Evolutionary conservation across 2,329 filamentous ascomycete species (phyloP).

Genomic region (Botrytis porri): DNA sequence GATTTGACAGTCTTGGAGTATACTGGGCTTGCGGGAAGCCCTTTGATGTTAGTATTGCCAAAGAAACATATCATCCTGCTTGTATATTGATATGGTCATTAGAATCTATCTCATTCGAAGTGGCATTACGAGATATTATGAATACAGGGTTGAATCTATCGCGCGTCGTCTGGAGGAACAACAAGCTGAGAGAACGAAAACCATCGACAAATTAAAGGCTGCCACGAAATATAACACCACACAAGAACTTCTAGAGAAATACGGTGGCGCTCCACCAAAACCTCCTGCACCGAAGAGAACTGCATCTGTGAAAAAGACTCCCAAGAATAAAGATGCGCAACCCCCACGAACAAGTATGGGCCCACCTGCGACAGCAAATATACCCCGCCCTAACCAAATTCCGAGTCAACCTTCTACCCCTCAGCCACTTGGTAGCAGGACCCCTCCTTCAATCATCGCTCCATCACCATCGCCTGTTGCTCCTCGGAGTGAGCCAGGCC

Average conservation of each 20-base stretch:
- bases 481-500: slow-evolving; percentile 23
- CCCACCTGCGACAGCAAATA: slow-evolving; percentile 63
- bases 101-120: slow-evolving; percentile 79
- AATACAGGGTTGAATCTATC: slow-evolving; percentile 72
- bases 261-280: slow-evolving; percentile 57
- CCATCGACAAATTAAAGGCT: slow-evolving; percentile 90
- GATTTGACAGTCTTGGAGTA: slow-evolving; percentile 77
- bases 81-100: slow-evolving; percentile 28
- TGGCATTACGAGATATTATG: slow-evolving; percentile 67
- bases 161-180: slow-evolving; percentile 69
- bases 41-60: slow-evolving; percentile 62
- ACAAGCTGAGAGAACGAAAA: slow-evolving; percentile 75
- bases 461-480: slow-evolving; percentile 29
- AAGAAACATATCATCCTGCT: not conserved
- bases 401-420: slow-evolving; percentile 32
- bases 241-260: slow-evolving; percentile 88
- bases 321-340: slow-evolving; percentile 26
- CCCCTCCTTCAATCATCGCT: not conserved
- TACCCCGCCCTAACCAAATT: slow-evolving; percentile 44
- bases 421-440: slow-evolving; percentile 22
- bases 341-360: slow-evolving; percentile 48
- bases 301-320: slow-evolving; percentile 30
- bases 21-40: slow-evolving; percentile 72
- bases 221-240: slow-evolving; percentile 97
- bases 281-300: slow-evolving; percentile 29